Conservation (phyloP, 129 eudicot species). For the Artemisia tridentata region DNA sequence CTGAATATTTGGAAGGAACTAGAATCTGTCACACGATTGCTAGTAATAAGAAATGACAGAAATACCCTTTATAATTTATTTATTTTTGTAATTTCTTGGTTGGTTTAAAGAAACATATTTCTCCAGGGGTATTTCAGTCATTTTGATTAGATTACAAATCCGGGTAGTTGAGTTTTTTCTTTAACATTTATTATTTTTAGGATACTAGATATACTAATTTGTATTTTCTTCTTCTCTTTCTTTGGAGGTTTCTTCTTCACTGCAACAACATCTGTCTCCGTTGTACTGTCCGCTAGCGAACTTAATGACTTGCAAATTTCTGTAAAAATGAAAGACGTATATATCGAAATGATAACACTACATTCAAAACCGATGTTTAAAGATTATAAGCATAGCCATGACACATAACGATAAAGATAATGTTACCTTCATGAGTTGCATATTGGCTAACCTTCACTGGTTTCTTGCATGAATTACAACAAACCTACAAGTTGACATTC, state of each 20-base stretch:
- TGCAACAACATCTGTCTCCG: slow-evolving; percentile 41
- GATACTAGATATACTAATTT: slow-evolving; percentile 52
- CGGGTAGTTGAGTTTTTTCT: background rate
- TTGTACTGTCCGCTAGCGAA: slow-evolving; percentile 36
- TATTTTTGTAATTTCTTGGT: too few species aligned
- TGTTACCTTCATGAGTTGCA: slow-evolving; percentile 73
- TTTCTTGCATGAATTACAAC: slow-evolving; percentile 83
- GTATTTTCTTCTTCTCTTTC: slow-evolving; percentile 70
- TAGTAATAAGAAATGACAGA: slow-evolving; percentile 8
- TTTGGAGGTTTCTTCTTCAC: slow-evolving; percentile 65
- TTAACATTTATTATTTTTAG: slow-evolving; percentile 13
- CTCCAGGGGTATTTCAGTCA: too few species aligned
- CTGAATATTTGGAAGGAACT: too few species aligned
- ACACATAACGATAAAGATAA: slow-evolving; percentile 8
- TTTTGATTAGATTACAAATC: too few species aligned
- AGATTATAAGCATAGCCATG: background rate
- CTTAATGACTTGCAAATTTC: slow-evolving; percentile 66
- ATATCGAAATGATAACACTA: background rate
- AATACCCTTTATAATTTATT: too few species aligned
- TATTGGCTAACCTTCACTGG: slow-evolving; percentile 82
- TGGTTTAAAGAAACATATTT: too few species aligned
- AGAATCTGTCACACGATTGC: too few species aligned
- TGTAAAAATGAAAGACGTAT: slow-evolving; percentile 30
- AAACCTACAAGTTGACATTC: slow-evolving; percentile 50
- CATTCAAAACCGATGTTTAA: background rate